These are phyloP conservation scores for Dendrothele bispora DNA, from an alignment of 768 basidiomycete species.

Conservation along the genomic window DNA sequence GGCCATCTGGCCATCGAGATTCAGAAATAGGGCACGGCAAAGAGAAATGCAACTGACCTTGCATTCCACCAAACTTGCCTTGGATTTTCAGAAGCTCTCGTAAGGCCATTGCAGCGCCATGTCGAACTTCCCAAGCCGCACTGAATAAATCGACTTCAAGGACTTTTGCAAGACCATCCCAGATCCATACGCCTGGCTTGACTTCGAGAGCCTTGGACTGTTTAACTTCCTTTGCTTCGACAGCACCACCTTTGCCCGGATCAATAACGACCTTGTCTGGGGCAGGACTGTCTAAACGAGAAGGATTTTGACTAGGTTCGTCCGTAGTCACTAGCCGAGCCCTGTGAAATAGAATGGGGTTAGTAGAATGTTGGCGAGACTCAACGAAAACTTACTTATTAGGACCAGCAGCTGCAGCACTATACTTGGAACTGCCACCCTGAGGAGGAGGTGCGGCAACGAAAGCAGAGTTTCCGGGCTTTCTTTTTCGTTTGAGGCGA, in stretches of 20 bases:
- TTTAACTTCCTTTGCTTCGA: constrained; percentile 75
- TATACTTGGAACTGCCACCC: constrained; percentile 59
- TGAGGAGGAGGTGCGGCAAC: constrained; percentile 73
- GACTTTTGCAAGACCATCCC: constrained; percentile 80
- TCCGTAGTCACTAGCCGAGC: constrained; percentile 74
- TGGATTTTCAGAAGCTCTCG: constrained; percentile 86
- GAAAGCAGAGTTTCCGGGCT: constrained; percentile 80
- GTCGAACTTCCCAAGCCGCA: constrained; percentile 89
- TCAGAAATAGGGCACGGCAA: constrained; percentile 5
- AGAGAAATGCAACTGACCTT: constrained; percentile 42
- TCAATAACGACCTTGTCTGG: constrained; percentile 75
- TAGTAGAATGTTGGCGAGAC: not conserved
- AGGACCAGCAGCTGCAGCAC: constrained; percentile 52
- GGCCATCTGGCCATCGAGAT: constrained; percentile 56
- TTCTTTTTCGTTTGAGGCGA: constrained; percentile 92
- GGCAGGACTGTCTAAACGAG: constrained; percentile 60
- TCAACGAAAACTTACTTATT: constrained; percentile 43
- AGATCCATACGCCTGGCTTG: constrained; percentile 74
- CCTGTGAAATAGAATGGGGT: constrained; percentile 34
- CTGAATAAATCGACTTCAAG: constrained; percentile 84
- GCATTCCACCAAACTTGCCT: constrained; percentile 81
- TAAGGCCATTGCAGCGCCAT: constrained; percentile 90
- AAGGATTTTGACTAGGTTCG: constrained; percentile 46
- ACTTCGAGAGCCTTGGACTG: constrained; percentile 80
- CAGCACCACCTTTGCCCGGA: constrained; percentile 82